Evolutionary conservation across 768 basidiomycete genomes (phyloP).

Genomic region (Mycena metata): DNA sequence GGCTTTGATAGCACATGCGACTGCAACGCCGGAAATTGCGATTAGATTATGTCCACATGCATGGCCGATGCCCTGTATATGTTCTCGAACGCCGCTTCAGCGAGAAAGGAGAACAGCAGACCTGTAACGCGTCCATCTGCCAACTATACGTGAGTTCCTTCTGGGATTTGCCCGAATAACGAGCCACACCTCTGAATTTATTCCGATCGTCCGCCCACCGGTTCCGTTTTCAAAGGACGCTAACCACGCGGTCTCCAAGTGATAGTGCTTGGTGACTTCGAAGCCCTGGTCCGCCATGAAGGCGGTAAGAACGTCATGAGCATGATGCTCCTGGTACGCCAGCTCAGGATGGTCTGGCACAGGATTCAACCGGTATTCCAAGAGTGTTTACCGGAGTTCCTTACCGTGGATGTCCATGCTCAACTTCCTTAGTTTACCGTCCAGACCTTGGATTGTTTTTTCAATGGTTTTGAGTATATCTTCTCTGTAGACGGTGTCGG

Average conservation of each 20-base stretch:
- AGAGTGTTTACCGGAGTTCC: slow-evolving; percentile 29
- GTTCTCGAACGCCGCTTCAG: not conserved
- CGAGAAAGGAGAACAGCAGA: slow-evolving; percentile 20
- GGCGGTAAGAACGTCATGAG: slow-evolving; percentile 76
- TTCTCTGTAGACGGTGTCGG: slow-evolving; percentile 59
- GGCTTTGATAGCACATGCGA: slow-evolving; percentile 76
- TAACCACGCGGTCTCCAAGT: slow-evolving; percentile 81
- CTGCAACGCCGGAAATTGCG: slow-evolving; percentile 79
- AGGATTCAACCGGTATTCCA: not conserved
- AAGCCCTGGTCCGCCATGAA: slow-evolving; percentile 80
- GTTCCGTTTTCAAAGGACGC: slow-evolving; percentile 75
- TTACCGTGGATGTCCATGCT: slow-evolving; percentile 82
- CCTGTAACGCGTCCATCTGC: slow-evolving; percentile 73
- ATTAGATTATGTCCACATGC: slow-evolving; percentile 90
- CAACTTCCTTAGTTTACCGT: slow-evolving; percentile 66
- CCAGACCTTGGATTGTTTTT: slow-evolving; percentile 63
- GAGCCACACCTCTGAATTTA: slow-evolving; percentile 80
- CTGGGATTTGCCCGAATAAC: slow-evolving; percentile 35
- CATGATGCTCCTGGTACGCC: slow-evolving; percentile 76
- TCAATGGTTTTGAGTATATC: slow-evolving; percentile 76
- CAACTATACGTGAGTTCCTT: not conserved
- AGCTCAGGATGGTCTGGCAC: slow-evolving; percentile 77
- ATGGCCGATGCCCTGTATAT: slow-evolving; percentile 67
- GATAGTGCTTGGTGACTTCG: slow-evolving; percentile 69
- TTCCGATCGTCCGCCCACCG: slow-evolving; percentile 78